Conservation (phyloP, 495 filamentous ascomycete genomes). For the Apodospora peruviana region DNA sequence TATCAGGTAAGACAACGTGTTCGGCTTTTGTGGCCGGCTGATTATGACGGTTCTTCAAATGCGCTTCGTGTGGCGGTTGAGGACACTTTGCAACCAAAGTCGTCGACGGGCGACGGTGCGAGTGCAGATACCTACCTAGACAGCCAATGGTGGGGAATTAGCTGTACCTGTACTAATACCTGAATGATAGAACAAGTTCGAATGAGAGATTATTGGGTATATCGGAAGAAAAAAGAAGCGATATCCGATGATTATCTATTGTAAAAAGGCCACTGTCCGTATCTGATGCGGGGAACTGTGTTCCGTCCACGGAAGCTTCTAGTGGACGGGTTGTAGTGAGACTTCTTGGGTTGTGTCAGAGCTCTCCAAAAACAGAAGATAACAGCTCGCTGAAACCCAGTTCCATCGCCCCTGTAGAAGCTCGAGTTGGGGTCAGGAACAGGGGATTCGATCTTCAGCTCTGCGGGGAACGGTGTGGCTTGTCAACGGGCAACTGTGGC, state of each 20-base stretch:
- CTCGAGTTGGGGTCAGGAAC: background rate
- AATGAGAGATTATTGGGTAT: background rate
- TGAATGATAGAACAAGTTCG: background rate
- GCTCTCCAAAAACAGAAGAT: background rate
- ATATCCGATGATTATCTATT: too few species aligned
- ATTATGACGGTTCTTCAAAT: background rate
- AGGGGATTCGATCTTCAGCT: background rate
- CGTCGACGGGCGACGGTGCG: background rate
- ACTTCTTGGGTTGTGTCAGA: background rate
- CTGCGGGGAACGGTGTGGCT: constrained; percentile 3
- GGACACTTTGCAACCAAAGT: constrained; percentile 18
- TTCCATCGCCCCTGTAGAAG: constrained; percentile 3
- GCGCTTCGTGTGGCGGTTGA: constrained; percentile 1
- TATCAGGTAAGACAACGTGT: too few species aligned
- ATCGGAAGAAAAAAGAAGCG: background rate
- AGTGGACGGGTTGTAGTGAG: background rate
- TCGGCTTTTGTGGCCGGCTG: constrained; percentile 1
- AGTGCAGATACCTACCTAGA: too few species aligned
- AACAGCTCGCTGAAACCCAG: constrained; percentile 2
- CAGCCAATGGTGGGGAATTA: constrained; percentile 7
- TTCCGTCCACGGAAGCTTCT: background rate
- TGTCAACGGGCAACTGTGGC: too few species aligned
- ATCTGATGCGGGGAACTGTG: too few species aligned
- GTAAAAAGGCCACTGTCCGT: too few species aligned
- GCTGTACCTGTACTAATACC: background rate